A percentile compares a stretch with the other conserved stretches of the same genome.
These are phyloP conservation scores for Diplotaxis tenuifolia DNA, from an alignment of 345 rosid species.

Conservation along the genomic window DNA sequence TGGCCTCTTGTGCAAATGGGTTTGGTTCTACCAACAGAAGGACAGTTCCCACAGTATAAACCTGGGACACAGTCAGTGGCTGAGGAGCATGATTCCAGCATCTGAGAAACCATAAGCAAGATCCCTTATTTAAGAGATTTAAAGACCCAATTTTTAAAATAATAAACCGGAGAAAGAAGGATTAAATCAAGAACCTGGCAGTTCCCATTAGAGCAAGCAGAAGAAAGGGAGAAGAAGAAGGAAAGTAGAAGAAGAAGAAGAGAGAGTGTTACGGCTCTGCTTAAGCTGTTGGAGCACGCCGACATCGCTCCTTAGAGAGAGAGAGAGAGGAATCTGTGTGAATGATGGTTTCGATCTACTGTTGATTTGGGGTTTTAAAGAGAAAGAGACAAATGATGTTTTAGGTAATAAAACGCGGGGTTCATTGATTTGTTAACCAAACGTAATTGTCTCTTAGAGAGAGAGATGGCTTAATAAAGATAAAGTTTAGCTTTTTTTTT, in stretches of 20 bases:
- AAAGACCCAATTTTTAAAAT: constrained; percentile 17
- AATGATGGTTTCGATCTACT: constrained; percentile 28
- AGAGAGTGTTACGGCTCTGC: constrained; percentile 50
- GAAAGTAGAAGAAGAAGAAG: constrained; percentile 42
- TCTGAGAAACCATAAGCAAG: constrained; percentile 39
- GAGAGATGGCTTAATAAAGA: neutral
- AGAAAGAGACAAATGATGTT: constrained; percentile 41
- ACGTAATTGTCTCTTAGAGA: neutral
- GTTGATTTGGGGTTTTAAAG: constrained; percentile 25
- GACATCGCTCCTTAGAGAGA: constrained; percentile 45
- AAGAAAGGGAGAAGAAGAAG: constrained; percentile 40
- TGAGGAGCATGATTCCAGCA: constrained; percentile 60
- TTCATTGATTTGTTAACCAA: constrained; percentile 30
- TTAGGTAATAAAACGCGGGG: constrained; percentile 43
- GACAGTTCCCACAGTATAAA: constrained; percentile 84
- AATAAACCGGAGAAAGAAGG: constrained; percentile 1
- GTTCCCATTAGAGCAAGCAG: constrained; percentile 58
- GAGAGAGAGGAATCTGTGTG: constrained; percentile 5
- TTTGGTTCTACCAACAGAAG: constrained; percentile 62
- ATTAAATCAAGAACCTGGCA: constrained; percentile 60
- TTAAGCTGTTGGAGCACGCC: constrained; percentile 46
- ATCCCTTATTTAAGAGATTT: constrained; percentile 3
- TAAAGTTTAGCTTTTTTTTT: neutral
- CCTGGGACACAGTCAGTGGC: constrained; percentile 74
- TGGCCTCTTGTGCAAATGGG: constrained; percentile 91